Conservation (phyloP, 2,329 filamentous ascomycete species). For the Onygenales sp. region DNA sequence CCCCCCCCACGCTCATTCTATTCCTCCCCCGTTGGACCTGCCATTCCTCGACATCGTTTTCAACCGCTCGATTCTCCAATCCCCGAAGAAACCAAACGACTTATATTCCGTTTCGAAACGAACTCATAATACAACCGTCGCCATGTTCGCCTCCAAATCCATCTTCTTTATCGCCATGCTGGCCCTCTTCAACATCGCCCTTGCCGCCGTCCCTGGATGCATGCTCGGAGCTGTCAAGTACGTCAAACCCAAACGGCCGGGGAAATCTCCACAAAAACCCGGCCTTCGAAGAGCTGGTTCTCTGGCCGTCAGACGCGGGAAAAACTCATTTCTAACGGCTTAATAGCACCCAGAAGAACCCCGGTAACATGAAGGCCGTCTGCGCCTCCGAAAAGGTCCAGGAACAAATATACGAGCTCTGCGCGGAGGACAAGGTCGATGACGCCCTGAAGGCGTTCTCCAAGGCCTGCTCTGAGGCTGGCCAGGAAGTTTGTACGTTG, state of each 20-base stretch:
- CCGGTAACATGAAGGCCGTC: conserved; percentile 28
- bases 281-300: neutral
- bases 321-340: conserved; percentile 11
- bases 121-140: conserved; percentile 10
- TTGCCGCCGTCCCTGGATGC: conserved; percentile 40
- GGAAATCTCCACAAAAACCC: neutral
- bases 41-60: conserved; percentile 1
- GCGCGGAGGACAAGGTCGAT: conserved; percentile 21
- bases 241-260: conserved; percentile 7
- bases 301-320: no score
- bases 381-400: conserved; percentile 31
- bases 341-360: conserved; percentile 25
- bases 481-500: conserved; percentile 32
- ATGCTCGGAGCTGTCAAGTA: conserved; percentile 44
- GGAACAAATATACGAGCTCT: conserved; percentile 26
- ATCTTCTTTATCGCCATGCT: conserved; percentile 35
- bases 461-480: conserved; percentile 29
- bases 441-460: conserved; percentile 30
- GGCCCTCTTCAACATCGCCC: conserved; percentile 34
- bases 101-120: conserved; percentile 8
- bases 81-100: neutral
- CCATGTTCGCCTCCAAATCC: conserved; percentile 38
- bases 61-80: conserved; percentile 2
- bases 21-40: conserved; percentile 4
- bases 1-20: conserved; percentile 1